Percentiles rank a stretch among this genome's conserved stretches.
These are phyloP conservation scores for Aureobasidium sp. DNA, from an alignment of 2,329 filamentous ascomycete species.

Conservation along the genomic window DNA sequence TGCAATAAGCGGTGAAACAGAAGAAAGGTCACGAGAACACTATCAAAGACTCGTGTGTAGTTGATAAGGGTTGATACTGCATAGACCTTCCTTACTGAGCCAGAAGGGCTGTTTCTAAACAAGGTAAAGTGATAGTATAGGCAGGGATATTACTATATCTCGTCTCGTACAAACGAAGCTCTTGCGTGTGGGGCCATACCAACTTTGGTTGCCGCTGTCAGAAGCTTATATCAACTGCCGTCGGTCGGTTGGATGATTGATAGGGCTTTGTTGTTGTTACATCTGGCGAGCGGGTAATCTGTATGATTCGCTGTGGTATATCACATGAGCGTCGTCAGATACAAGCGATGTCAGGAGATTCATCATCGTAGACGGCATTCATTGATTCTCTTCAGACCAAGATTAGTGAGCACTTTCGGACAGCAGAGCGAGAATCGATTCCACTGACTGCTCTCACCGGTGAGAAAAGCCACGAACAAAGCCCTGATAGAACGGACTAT, in stretches of 20 bases:
- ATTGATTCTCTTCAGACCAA: too few relatives aligned
- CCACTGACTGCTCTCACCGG: too few relatives aligned
- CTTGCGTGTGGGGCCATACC: not conserved
- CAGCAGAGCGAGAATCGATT: too few relatives aligned
- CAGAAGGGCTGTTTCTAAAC: not conserved
- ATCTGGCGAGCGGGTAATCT: not conserved
- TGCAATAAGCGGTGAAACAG: not conserved
- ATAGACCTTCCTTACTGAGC: not conserved
- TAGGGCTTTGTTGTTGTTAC: not conserved
- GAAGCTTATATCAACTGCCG: not conserved
- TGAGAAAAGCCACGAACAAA: too few relatives aligned
- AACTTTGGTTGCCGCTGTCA: not conserved
- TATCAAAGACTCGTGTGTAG: not conserved
- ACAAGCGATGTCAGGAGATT: too few relatives aligned
- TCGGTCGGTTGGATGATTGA: too few relatives aligned
- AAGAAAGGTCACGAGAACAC: not conserved
- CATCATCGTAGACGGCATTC: too few relatives aligned
- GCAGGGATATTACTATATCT: not conserved
- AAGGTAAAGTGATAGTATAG: not conserved
- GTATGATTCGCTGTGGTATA: not conserved
- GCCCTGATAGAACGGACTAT: too few relatives aligned
- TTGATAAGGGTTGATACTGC: not conserved
- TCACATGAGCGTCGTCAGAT: not conserved
- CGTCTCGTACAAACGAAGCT: not conserved
- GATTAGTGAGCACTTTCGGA: too few relatives aligned